A percentile compares a stretch with the other conserved stretches of the same genome.
These are phyloP conservation scores for Leccinum disarticulatum DNA, from an alignment of 768 basidiomycete genomes.

Conservation along the genomic window DNA sequence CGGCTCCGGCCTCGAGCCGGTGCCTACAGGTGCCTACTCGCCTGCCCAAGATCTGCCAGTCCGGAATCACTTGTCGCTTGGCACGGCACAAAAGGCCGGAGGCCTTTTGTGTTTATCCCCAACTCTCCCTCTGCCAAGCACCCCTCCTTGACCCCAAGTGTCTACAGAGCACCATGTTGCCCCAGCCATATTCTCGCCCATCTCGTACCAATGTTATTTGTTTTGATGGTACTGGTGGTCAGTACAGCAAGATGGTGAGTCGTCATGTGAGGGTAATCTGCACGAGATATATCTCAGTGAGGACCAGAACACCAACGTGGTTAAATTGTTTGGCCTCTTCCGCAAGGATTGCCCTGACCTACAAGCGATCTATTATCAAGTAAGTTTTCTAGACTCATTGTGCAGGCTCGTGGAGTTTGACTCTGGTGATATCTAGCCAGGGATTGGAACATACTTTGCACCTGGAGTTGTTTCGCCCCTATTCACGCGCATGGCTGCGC, in stretches of 20 bases:
- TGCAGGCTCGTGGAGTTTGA: not conserved
- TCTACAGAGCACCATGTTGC: constrained; percentile 16
- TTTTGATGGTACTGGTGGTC: constrained; percentile 66
- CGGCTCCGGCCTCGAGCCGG: not conserved
- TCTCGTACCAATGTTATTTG: constrained; percentile 58
- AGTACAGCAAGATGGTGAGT: constrained; percentile 49
- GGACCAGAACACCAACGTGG: constrained; percentile 62
- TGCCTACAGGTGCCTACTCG: not conserved
- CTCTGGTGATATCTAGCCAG: constrained; percentile 34
- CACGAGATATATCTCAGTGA: not conserved
- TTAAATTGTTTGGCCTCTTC: constrained; percentile 67
- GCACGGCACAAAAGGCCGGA: constrained; percentile 3
- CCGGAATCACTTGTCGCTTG: not conserved
- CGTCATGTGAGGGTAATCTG: not conserved
- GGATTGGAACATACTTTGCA: constrained; percentile 50
- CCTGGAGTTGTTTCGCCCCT: constrained; percentile 68
- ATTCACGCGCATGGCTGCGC: constrained; percentile 56
- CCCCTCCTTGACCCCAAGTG: not conserved
- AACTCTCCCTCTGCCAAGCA: not conserved
- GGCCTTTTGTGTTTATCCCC: not conserved
- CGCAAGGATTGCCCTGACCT: constrained; percentile 52
- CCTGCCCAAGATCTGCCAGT: not conserved
- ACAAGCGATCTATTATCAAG: constrained; percentile 74
- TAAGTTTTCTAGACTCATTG: constrained; percentile 23
- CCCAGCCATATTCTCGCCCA: constrained; percentile 1